These are phyloP conservation scores for Debaryomycetaceae sp. DNA, from an alignment of 1,139 yeast species.

Conservation along the genomic window DNA sequence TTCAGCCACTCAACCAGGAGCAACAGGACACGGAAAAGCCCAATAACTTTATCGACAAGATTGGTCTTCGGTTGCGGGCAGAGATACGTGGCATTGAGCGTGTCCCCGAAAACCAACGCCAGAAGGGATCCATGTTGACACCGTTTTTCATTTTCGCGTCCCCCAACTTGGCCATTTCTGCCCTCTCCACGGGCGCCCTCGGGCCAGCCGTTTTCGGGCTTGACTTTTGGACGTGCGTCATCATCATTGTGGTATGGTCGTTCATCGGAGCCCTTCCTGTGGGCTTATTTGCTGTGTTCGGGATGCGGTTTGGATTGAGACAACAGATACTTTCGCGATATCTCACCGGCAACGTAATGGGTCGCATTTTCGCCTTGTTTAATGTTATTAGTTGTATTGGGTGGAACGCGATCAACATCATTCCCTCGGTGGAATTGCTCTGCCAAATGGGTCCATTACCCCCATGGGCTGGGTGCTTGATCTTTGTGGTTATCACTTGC, in stretches of 20 bases:
- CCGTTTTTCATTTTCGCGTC: constrained; percentile 28
- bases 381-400: constrained; percentile 31
- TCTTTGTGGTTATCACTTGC: constrained; percentile 24
- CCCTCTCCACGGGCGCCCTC: constrained; percentile 27
- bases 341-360: constrained; percentile 29
- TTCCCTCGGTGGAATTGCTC: constrained; percentile 29
- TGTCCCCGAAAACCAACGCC: constrained; percentile 39
- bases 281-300: constrained; percentile 27
- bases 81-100: constrained; percentile 47
- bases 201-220: constrained; percentile 24
- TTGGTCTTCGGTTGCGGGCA: constrained; percentile 33
- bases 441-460: constrained; percentile 23
- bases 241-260: constrained; percentile 22
- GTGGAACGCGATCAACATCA: constrained; percentile 32
- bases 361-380: constrained; percentile 27
- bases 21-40: constrained; percentile 4
- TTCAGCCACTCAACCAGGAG: too few relatives aligned
- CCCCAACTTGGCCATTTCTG: constrained; percentile 29
- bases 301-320: constrained; percentile 28
- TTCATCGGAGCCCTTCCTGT: constrained; percentile 28
- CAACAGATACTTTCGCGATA: constrained; percentile 30
- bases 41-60: constrained; percentile 21
- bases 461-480: constrained; percentile 31
- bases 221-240: constrained; percentile 31
- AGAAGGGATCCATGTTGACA: constrained; percentile 17